A percentile compares a stretch with the other conserved stretches of the same genome.
Evolutionary conservation across 371 early-diverging fungal species (phyloP).

Genomic region (Mortierella sp.): DNA sequence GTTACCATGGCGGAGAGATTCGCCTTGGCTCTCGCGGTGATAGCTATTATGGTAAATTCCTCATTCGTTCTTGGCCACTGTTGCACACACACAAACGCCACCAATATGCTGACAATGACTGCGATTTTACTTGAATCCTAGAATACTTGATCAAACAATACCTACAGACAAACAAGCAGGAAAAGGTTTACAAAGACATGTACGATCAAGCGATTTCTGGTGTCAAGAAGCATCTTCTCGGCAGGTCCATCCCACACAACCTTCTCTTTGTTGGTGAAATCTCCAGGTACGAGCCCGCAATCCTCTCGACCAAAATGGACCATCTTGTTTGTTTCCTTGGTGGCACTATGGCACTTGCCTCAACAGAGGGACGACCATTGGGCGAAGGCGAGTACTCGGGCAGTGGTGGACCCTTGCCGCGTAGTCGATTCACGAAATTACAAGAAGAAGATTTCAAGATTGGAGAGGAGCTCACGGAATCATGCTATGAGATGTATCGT

Average conservation of each 20-base stretch:
- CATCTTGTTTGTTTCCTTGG: constrained; percentile 95
- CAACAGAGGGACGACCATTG: constrained; percentile 70
- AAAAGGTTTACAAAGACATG: constrained; percentile 74
- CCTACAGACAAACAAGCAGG: constrained; percentile 76
- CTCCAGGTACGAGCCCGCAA: constrained; percentile 54
- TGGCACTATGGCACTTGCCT: constrained; percentile 85
- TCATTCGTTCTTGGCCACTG: background rate
- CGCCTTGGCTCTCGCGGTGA: constrained; percentile 89
- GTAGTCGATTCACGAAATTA: constrained; percentile 13
- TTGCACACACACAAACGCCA: background rate
- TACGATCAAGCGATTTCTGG: constrained; percentile 80
- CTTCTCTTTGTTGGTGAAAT: constrained; percentile 84
- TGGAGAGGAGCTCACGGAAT: constrained; percentile 80
- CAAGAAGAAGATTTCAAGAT: constrained; percentile 74
- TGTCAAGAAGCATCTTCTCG: constrained; percentile 79
- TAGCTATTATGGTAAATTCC: constrained; percentile 85
- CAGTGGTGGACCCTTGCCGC: background rate
- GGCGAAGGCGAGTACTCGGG: constrained; percentile 12
- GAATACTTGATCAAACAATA: constrained; percentile 94
- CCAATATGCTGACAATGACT: too few species aligned
- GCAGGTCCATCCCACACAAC: constrained; percentile 67
- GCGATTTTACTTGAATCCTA: constrained; percentile 21
- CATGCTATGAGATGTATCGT: constrained; percentile 88
- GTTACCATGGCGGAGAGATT: constrained; percentile 66
- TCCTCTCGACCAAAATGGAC: constrained; percentile 83